Conservation (phyloP, 306 rosid species). For the Ormosia emarginata region DNA sequence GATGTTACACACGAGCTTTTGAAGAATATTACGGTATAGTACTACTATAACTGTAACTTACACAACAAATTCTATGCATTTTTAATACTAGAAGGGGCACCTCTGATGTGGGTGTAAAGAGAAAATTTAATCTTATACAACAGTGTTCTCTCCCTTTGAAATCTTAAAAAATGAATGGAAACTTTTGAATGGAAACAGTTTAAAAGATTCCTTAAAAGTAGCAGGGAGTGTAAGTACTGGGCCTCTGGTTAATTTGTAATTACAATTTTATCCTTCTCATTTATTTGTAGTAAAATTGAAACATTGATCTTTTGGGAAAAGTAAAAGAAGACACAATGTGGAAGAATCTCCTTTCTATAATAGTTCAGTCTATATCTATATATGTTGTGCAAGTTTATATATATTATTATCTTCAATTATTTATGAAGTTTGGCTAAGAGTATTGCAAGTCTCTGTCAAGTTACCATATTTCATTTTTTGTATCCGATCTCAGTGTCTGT, state of each 20-base stretch:
- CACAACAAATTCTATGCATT: not conserved
- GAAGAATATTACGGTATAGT: conserved; percentile 72
- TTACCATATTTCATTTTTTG: not conserved
- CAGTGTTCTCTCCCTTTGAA: not conserved
- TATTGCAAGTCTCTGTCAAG: not conserved
- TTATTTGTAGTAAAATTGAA: not conserved
- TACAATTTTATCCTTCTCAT: not conserved
- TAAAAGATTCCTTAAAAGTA: not conserved
- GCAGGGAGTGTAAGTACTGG: not conserved
- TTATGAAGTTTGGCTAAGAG: not conserved
- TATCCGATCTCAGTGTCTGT: not conserved
- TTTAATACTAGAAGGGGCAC: not conserved
- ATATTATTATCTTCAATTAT: not conserved
- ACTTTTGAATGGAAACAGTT: not conserved
- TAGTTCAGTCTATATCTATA: not conserved
- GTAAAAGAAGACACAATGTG: not conserved
- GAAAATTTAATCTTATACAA: not conserved
- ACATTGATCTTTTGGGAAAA: not conserved
- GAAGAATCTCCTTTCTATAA: not conserved
- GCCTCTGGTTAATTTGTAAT: not conserved
- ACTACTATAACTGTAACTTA: not conserved
- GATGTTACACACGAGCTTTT: conserved; percentile 66
- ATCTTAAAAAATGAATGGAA: not conserved
- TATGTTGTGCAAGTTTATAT: not conserved
- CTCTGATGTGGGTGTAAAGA: not conserved